Evolutionary conservation across 345 rosid genomes (phyloP).

Genomic region (Sisymbrium irio): DNA sequence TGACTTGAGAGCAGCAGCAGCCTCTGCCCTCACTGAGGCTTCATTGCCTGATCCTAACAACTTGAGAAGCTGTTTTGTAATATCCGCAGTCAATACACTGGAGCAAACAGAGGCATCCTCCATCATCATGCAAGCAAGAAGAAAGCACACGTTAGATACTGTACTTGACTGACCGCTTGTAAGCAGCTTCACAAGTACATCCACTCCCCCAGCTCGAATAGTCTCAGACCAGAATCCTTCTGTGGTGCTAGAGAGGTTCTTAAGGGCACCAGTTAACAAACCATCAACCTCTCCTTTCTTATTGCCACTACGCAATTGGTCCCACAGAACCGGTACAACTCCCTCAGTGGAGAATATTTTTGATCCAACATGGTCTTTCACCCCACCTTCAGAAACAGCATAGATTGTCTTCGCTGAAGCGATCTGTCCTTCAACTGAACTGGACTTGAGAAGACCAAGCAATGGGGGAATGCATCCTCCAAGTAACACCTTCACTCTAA

Average conservation of each 20-base stretch:
- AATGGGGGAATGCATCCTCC: constrained; percentile 99
- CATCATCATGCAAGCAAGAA: constrained; percentile 96
- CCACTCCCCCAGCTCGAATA: constrained; percentile 93
- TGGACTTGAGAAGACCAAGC: constrained; percentile 97
- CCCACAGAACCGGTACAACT: constrained; percentile 96
- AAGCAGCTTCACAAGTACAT: constrained; percentile 94
- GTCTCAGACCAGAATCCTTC: constrained; percentile 97
- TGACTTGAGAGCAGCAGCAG: constrained; percentile 95
- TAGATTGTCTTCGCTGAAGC: constrained; percentile 94
- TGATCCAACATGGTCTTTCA: constrained; percentile 96
- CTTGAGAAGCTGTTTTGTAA: constrained; percentile 85
- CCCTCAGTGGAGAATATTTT: constrained; percentile 99
- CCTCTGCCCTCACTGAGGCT: constrained; percentile 96
- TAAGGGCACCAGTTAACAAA: constrained; percentile 91
- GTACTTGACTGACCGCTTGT: constrained; percentile 74
- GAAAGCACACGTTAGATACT: constrained; percentile 91
- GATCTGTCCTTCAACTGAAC: constrained; percentile 93
- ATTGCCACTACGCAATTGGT: constrained; percentile 66
- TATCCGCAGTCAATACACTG: constrained; percentile 83
- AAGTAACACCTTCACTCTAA: constrained; percentile 92
- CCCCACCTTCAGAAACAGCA: constrained; percentile 98
- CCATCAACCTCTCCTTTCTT: constrained; percentile 87
- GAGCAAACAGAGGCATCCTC: constrained; percentile 91
- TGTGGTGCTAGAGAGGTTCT: constrained; percentile 82
- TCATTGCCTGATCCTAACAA: constrained; percentile 93